Evolutionary conservation across 2,329 filamentous ascomycete genomes (phyloP), one percentile per base, ranked within the genome.

Genomic region (Furcasterigmium furcatum): DNA sequence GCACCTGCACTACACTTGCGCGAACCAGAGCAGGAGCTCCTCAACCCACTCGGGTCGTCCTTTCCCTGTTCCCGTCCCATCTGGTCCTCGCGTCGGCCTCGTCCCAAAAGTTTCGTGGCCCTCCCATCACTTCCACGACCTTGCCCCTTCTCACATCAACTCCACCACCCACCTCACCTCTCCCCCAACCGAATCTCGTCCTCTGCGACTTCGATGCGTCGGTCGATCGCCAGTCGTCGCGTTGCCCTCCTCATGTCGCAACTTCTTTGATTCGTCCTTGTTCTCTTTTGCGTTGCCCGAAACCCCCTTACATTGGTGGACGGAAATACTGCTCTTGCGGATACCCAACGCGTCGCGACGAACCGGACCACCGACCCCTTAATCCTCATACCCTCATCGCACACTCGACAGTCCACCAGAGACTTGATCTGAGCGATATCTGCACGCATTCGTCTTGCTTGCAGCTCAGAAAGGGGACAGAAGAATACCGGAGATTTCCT

Each of bases 211-310:
- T 45, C 51, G 45, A 55, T 55, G 52, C 47, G 44, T 50, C 44
- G 41, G 48, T 39, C 49, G 39, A 22, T 27, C 24, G 39, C 46
- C 24, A 41, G 43, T 44, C 32, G 34, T 22, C 36, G 40, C 14
- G 7, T 22, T 45, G 44, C 44, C 35, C 41, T 41, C 43, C 41
- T 53, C 43, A 52, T 53, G 52, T 53, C 52, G 22, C 46, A 53
- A 47, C 42, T 50, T 52, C 47, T 43, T 48, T 55, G 46, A 52
- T 38, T 46, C 42, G 34, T 30, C 24, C 40, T 38, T 46, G 41
- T 10, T 47, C 47, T 43, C 38, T 45, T 45, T 22, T 46, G 16
- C 34, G 34, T 12, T 36, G 34, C 30, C 30, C n/a, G 30, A 34
- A 30, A n/a, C 14, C 30, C 9, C 13, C 14, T 18, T 18, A 14